Percentiles rank a stretch among this genome's conserved stretches.
Evolutionary conservation across 192 early-diverging fungal genomes (phyloP).

Genomic region (Backusella macrospora): DNA sequence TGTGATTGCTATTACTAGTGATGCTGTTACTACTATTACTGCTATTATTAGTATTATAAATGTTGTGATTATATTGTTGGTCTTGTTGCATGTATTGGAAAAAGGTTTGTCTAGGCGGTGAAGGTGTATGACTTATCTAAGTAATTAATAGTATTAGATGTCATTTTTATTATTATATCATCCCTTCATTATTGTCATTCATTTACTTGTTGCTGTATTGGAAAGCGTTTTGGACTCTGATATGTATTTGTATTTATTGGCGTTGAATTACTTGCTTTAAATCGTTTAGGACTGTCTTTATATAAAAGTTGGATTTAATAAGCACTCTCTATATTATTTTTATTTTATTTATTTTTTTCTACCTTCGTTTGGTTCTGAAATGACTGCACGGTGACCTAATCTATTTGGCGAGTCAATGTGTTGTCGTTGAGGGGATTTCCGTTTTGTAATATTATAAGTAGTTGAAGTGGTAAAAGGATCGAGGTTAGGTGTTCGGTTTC

Average conservation of each 20-base stretch:
- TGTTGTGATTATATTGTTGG: not conserved
- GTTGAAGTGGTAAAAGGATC: not conserved
- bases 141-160: not conserved
- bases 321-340: not conserved
- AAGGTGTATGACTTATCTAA: not conserved
- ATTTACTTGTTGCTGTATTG: not conserved
- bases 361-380: not conserved
- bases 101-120: not conserved
- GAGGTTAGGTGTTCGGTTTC: not conserved
- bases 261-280: not conserved
- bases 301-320: not conserved
- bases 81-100: too few relatives aligned
- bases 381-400: not conserved
- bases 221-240: not conserved
- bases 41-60: not conserved
- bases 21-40: not conserved
- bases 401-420: too few relatives aligned
- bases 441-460: not conserved
- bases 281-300: not conserved
- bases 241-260: not conserved
- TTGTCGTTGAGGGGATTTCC: not conserved
- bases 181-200: not conserved
- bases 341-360: too few relatives aligned
- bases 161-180: not conserved
- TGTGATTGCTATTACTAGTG: not conserved